These are phyloP conservation scores for Verticillium nonalfalfae DNA, from an alignment of 2,329 filamentous ascomycete genomes.

Conservation along the genomic window DNA sequence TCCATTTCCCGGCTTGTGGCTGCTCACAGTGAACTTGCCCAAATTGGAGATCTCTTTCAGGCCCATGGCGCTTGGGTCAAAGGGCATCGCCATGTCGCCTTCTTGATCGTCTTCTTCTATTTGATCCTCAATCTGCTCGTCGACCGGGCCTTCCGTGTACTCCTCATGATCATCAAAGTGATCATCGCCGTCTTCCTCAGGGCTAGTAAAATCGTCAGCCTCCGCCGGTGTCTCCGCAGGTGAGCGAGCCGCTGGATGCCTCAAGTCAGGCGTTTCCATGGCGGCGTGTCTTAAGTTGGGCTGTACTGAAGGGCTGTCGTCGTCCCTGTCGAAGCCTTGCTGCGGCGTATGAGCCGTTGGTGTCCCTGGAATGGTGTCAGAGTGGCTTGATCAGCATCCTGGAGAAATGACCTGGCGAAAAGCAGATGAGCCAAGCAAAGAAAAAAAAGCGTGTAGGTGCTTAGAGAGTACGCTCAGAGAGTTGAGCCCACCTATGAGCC, in stretches of 20 bases:
- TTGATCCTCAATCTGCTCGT: conserved; percentile 14
- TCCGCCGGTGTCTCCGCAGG: conserved; percentile 9
- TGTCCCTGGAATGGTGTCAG: neutral
- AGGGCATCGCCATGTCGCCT: conserved; percentile 29
- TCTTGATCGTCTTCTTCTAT: conserved; percentile 28
- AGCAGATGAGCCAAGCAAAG: neutral
- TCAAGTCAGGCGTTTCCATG: neutral
- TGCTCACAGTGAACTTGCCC: conserved; percentile 77
- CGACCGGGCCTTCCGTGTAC: conserved; percentile 11
- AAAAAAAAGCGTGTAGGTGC: neutral
- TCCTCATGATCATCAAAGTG: conserved; percentile 15
- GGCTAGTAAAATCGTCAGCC: conserved; percentile 19
- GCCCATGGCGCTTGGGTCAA: conserved; percentile 48
- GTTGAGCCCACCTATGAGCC: too few relatives aligned
- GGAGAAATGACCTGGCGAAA: neutral
- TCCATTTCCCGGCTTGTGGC: conserved; percentile 73
- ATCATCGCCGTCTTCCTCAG: conserved; percentile 21
- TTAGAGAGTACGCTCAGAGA: too few relatives aligned
- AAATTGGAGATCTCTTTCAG: conserved; percentile 82
- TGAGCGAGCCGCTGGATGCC: neutral
- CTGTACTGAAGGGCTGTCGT: neutral
- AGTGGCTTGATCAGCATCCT: neutral
- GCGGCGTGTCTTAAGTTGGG: neutral
- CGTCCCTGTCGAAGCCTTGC: neutral
- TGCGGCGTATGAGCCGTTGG: neutral